These are phyloP conservation scores for Talaromyces sp. DNA, from an alignment of 2,329 filamentous ascomycete species.

Conservation along the genomic window DNA sequence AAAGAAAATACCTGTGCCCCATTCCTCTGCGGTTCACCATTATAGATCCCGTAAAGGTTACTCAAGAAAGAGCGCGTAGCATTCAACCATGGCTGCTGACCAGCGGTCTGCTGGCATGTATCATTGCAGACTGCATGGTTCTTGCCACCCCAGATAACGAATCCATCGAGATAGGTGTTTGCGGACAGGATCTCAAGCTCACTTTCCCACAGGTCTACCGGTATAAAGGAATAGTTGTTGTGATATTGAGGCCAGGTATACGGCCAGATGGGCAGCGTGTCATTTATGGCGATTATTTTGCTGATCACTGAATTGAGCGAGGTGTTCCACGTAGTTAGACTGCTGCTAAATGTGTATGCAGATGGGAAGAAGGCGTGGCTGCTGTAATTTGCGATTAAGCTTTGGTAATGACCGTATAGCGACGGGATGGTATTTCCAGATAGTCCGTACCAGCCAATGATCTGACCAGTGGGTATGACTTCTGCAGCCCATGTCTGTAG, in stretches of 20 bases:
- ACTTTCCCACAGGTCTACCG: neutral
- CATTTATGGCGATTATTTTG: neutral
- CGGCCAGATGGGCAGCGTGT: neutral
- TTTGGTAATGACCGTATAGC: conserved; percentile 1
- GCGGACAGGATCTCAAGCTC: neutral
- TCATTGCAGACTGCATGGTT: conserved; percentile 1
- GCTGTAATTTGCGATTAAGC: neutral
- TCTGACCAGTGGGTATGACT: neutral
- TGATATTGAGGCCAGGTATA: conserved; percentile 6
- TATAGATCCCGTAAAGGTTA: neutral
- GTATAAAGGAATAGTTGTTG: neutral
- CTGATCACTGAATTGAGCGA: neutral
- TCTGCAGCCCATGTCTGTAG: conserved; percentile 4
- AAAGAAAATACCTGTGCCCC: neutral
- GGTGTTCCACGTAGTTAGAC: neutral
- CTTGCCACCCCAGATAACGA: conserved; percentile 4
- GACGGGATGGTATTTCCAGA: conserved; percentile 2
- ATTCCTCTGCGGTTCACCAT: neutral
- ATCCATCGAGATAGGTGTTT: neutral
- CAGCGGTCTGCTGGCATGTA: neutral
- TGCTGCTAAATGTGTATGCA: neutral
- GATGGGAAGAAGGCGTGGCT: neutral
- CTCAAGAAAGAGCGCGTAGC: neutral
- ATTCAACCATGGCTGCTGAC: conserved; percentile 2
- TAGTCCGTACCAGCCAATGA: conserved; percentile 3